Conservation (phyloP, 257 asterid species). For the Gentiana dahurica region DNA sequence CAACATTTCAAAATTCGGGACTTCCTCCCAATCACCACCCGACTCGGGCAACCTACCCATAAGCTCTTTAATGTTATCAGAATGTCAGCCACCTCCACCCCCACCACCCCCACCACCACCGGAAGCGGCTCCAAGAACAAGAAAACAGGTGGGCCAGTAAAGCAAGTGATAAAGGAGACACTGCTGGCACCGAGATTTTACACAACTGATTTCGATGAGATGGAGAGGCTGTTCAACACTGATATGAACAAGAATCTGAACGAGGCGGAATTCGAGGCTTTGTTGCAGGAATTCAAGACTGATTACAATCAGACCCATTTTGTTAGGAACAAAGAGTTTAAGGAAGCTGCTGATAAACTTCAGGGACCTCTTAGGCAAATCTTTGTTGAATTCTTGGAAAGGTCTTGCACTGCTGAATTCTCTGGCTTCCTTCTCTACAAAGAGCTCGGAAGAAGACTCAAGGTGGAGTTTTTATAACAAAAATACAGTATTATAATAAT, state of each 20-base stretch:
- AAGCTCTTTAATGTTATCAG: slow-evolving; percentile 20
- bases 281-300: slow-evolving; percentile 93
- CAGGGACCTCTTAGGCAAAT: slow-evolving; percentile 73
- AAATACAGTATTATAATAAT: too few relatives aligned
- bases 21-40: slow-evolving; percentile 13
- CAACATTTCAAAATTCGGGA: slow-evolving; percentile 31
- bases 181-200: slow-evolving; percentile 74
- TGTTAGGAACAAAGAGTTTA: slow-evolving; percentile 83
- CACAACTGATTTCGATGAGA: slow-evolving; percentile 91
- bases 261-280: slow-evolving; percentile 73
- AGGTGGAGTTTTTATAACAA: slow-evolving; percentile 23
- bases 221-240: slow-evolving; percentile 94
- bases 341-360: slow-evolving; percentile 83
- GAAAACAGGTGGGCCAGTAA: slow-evolving; percentile 23
- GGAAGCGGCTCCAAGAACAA: slow-evolving; percentile 14
- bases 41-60: slow-evolving; percentile 9
- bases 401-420: slow-evolving; percentile 96
- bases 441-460: slow-evolving; percentile 90
- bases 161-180: slow-evolving; percentile 56
- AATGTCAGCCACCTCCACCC: slow-evolving; percentile 49
- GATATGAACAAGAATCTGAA: slow-evolving; percentile 83
- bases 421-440: slow-evolving; percentile 88
- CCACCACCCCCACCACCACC: slow-evolving; percentile 20
- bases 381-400: slow-evolving; percentile 83
- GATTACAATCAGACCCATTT: slow-evolving; percentile 94